These are phyloP conservation scores for Epichloe brachyelytri DNA, from an alignment of 2,329 filamentous ascomycete species.

Conservation along the genomic window DNA sequence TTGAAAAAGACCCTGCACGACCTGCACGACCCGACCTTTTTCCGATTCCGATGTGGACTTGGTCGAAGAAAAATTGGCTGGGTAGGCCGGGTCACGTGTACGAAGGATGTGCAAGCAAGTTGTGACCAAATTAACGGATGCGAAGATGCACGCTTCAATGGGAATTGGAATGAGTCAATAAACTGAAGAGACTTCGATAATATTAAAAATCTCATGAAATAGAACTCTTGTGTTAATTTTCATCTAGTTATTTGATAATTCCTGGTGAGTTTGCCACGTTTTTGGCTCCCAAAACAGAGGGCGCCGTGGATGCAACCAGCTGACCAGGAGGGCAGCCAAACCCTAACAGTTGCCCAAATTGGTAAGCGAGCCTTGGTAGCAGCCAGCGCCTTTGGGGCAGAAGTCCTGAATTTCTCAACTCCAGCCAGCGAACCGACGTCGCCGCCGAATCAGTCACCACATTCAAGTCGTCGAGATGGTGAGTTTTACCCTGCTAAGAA, in stretches of 20 bases:
- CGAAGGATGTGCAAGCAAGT: not conserved
- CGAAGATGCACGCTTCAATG: not conserved
- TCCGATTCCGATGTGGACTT: not conserved
- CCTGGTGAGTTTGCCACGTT: not conserved
- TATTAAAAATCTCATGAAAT: not conserved
- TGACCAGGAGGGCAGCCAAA: slow-evolving; percentile 24
- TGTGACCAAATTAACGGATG: not conserved
- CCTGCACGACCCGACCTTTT: slow-evolving; percentile 6
- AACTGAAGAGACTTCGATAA: not conserved
- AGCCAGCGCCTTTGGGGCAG: slow-evolving; percentile 25
- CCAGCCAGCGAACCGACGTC: slow-evolving; percentile 35
- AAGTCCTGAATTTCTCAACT: slow-evolving; percentile 35
- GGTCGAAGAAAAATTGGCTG: not conserved
- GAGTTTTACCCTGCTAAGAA: slow-evolving; percentile 21
- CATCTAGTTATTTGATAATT: not conserved
- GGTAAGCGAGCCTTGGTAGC: slow-evolving; percentile 33
- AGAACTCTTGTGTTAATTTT: not conserved
- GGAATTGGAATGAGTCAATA: not conserved
- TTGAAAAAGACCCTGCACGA: not conserved
- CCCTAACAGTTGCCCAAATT: slow-evolving; percentile 26
- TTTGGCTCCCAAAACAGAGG: not conserved
- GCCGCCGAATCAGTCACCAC: slow-evolving; percentile 42
- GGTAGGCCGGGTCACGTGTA: not conserved
- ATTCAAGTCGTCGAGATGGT: slow-evolving; percentile 45
- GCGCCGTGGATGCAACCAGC: not conserved